phyloP scores from a whole-genome alignment of 495 filamentous ascomycete species.

The Aspergillus steynii region DNA sequence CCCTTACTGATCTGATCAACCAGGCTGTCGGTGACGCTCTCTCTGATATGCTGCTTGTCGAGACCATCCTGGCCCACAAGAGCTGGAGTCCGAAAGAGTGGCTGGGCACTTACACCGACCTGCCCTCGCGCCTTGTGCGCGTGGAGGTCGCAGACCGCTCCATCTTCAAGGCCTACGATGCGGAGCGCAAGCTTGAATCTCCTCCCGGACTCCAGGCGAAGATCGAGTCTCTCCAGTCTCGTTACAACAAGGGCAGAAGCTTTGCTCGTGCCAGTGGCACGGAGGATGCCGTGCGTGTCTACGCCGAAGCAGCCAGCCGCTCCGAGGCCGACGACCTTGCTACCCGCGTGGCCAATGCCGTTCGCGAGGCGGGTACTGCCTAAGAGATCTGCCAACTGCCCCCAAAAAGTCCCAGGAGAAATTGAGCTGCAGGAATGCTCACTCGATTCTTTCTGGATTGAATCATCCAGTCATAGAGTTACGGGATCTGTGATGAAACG shows the following conservation, averaged over 20 bases:
- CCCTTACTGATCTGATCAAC: conserved; percentile 88
- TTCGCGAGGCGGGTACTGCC: conserved; percentile 47
- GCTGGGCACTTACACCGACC: conserved; percentile 90
- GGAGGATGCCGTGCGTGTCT: conserved; percentile 94
- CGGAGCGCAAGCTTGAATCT: conserved; percentile 81
- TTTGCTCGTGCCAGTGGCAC: conserved; percentile 94
- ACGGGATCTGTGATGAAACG: conserved; percentile 14
- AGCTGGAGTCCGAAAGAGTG: conserved; percentile 87
- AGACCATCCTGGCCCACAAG: conserved; percentile 95
- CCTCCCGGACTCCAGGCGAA: conserved; percentile 76
- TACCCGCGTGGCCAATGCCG: conserved; percentile 73
- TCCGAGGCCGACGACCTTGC: conserved; percentile 85
- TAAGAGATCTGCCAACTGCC: conserved; percentile 12
- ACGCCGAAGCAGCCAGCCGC: conserved; percentile 89
- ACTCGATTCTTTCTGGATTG: background rate
- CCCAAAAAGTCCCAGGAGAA: background rate
- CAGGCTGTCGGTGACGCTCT: conserved; percentile 96
- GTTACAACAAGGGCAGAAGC: conserved; percentile 84
- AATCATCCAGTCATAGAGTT: conserved; percentile 3
- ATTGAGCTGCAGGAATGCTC: conserved; percentile 2
- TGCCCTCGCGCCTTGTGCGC: conserved; percentile 90
- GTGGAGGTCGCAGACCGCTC: conserved; percentile 87
- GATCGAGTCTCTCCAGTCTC: conserved; percentile 84
- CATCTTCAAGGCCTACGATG: conserved; percentile 85
- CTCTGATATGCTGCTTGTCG: conserved; percentile 93